Percentiles rank a stretch among this genome's conserved stretches.
phyloP scores from a whole-genome alignment of 177 flowering plant species.

The Vitis hybrid region DNA sequence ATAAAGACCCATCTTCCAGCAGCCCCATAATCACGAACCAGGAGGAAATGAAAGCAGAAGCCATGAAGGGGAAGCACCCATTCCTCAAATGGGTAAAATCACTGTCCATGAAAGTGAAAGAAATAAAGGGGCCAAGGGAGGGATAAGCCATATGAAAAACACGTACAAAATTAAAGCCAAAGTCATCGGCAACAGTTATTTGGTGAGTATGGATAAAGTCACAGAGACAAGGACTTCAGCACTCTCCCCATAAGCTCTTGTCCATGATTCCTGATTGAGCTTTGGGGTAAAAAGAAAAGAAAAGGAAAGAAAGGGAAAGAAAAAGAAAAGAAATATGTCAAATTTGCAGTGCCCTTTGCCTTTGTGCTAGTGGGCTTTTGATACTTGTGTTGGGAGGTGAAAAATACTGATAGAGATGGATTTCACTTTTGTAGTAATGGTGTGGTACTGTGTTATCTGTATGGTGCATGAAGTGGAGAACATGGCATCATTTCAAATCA shows the following conservation, averaged over 20 bases:
- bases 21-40: slow-evolving; percentile 12
- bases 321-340: too few species aligned
- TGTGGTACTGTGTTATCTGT: slow-evolving; percentile 12
- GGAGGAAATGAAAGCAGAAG: slow-evolving; percentile 1
- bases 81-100: slow-evolving; percentile 23
- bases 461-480: slow-evolving; percentile 35
- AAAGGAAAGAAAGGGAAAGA: neutral
- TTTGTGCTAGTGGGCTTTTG: slow-evolving; percentile 1
- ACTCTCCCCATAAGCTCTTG: neutral
- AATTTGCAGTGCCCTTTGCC: neutral
- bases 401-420: neutral
- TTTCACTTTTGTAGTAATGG: slow-evolving; percentile 15
- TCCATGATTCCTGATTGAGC: slow-evolving; percentile 3
- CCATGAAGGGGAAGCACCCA: slow-evolving; percentile 18
- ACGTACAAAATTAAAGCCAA: slow-evolving; percentile 19
- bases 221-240: slow-evolving; percentile 9
- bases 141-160: slow-evolving; percentile 13
- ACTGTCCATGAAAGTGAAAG: slow-evolving; percentile 30
- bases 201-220: neutral
- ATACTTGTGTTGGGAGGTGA: neutral
- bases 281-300: neutral
- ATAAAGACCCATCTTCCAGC: slow-evolving; percentile 21
- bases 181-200: slow-evolving; percentile 26
- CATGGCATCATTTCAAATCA: slow-evolving; percentile 23
- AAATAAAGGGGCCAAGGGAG: slow-evolving; percentile 1